Evolutionary conservation across 495 filamentous ascomycete genomes (phyloP).

Genomic region (Neurospora tetraspora): DNA sequence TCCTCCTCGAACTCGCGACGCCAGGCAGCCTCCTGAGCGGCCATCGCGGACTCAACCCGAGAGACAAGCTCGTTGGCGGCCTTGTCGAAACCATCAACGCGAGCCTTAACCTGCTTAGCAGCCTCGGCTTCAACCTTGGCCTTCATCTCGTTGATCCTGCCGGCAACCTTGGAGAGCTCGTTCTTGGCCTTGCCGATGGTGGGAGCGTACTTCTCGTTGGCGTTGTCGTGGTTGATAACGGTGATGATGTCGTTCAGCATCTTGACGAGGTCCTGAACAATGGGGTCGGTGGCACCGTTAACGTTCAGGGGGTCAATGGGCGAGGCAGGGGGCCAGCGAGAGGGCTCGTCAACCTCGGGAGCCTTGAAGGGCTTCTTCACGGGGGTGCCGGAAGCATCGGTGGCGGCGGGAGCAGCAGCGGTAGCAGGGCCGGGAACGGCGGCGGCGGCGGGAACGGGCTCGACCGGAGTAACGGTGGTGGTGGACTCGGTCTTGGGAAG

Average conservation of each 20-base stretch:
- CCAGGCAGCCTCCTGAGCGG: slow-evolving; percentile 65
- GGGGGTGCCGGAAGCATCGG: neutral
- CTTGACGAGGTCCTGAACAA: slow-evolving; percentile 89
- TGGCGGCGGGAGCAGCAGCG: slow-evolving; percentile 1
- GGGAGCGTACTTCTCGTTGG: slow-evolving; percentile 57
- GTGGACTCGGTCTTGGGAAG: slow-evolving; percentile 5
- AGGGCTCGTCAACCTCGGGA: slow-evolving; percentile 52
- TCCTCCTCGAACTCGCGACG: slow-evolving; percentile 83
- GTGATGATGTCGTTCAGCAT: slow-evolving; percentile 93
- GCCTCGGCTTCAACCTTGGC: slow-evolving; percentile 53
- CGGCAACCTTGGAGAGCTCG: slow-evolving; percentile 65
- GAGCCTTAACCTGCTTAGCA: slow-evolving; percentile 61
- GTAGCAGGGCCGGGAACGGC: slow-evolving; percentile 8
- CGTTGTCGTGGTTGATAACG: slow-evolving; percentile 76
- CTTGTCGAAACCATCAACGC: slow-evolving; percentile 45
- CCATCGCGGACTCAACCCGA: slow-evolving; percentile 64
- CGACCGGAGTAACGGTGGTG: neutral
- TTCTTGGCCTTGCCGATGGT: slow-evolving; percentile 75
- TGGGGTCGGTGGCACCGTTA: slow-evolving; percentile 63
- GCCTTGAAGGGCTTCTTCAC: slow-evolving; percentile 25
- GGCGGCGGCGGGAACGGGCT: slow-evolving; percentile 5
- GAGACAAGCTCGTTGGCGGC: slow-evolving; percentile 61
- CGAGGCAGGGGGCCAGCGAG: slow-evolving; percentile 45
- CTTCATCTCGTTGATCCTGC: slow-evolving; percentile 65
- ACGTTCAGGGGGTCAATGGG: slow-evolving; percentile 68